Evolutionary conservation across 257 asterid species (phyloP).

Genomic region (Nicotiana noctiflora): DNA sequence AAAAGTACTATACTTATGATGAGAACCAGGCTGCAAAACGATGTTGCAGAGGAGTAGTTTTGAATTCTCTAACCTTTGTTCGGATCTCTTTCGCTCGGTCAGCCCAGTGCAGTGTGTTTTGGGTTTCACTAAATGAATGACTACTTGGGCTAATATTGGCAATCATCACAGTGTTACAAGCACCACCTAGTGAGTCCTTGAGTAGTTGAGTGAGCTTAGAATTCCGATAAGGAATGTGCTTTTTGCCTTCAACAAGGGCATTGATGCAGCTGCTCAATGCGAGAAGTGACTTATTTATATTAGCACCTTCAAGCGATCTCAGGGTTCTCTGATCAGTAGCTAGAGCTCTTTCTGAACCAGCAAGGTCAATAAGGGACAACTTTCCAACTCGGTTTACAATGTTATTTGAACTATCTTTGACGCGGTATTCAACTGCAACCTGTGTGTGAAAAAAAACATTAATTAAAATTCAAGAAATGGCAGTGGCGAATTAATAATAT

Average conservation of each 20-base stretch:
- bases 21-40: background rate
- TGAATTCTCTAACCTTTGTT: conserved; percentile 31
- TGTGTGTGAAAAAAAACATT: conserved; percentile 5
- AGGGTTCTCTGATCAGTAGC: conserved; percentile 64
- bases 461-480: background rate
- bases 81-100: conserved; percentile 66
- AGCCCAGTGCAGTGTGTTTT: conserved; percentile 69
- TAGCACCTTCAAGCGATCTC: conserved; percentile 67
- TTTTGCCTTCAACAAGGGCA: conserved; percentile 63
- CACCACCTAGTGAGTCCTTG: conserved; percentile 60
- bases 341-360: conserved; percentile 76
- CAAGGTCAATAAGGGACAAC: conserved; percentile 63
- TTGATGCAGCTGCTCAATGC: conserved; percentile 70
- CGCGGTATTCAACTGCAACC: conserved; percentile 41
- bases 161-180: conserved; percentile 61
- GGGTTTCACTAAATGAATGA: conserved; percentile 52
- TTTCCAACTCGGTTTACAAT: conserved; percentile 45
- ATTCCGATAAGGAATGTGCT: conserved; percentile 61
- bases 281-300: conserved; percentile 54
- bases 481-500: background rate
- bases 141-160: conserved; percentile 61
- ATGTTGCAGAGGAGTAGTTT: background rate
- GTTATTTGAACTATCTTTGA: conserved; percentile 35
- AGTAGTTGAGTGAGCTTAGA: conserved; percentile 68
- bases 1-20: background rate